Base-by-base conservation (phyloP, 1,284 basidiomycete species). In the Rhizoctonia solani region DNA sequence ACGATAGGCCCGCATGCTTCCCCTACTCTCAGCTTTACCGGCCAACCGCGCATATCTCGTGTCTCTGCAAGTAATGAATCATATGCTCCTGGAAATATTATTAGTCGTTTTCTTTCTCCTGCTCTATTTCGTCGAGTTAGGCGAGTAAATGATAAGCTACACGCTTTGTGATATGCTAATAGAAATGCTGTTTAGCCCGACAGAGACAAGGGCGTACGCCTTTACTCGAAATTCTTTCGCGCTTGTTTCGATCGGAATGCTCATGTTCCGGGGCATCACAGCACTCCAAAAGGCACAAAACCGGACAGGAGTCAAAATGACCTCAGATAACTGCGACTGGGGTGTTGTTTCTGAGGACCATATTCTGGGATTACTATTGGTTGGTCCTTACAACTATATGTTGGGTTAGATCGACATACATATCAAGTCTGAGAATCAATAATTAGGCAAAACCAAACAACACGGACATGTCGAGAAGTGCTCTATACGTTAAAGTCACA, bases 181-280 rank as follows among this genome's bases (percentile, higher is more conserved):
- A 9, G 25, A 5, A 5, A 52, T 53, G 19, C 19, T 16, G 16
- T 16, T 8, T 19, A 53, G 50, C 29, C 50, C 50, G 14, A 30
- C 29, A 6, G 50, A 53, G 23, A 30, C 27, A 53, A 30, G 29
- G 14, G 4, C 27, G 2, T 53, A 53, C 34, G 50, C 50, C 3
- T n/a, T 53, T 23, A 30, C 23, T 23, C 50, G 50, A 53, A 53
- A 53, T 53, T 14, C 16, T 16, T 53, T 53, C 34, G 25, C 50
- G 3, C 11, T 53, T n/a, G 16, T 53, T 3, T 29, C 50, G 27
- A 32, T 53, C 3, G 2, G 11, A 11, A 11, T 53, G 16, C 2
- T 53, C n/a, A n/a, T 53, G 16, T 30, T 14, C 14, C 50, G 50
- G 23, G 23, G 27, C 2, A 30, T 32, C 6, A 53, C 29, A 8